Conservation (phyloP, 352 stramenopile species). For the Phytophthora crassamura region DNA sequence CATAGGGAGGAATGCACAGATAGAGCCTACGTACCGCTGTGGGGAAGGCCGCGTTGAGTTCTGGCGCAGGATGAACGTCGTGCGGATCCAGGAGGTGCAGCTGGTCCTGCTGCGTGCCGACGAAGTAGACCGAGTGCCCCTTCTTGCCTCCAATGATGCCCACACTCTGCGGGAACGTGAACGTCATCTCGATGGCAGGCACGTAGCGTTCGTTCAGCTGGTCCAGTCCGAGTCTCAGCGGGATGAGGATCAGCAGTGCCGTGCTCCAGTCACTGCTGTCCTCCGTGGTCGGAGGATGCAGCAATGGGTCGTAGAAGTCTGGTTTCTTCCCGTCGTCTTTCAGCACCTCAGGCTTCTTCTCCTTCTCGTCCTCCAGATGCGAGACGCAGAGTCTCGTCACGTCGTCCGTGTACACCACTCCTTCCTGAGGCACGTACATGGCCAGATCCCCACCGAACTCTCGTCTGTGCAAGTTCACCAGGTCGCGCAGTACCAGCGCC, state of each 20-base stretch:
- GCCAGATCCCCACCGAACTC: conserved; percentile 53
- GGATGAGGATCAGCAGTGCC: conserved; percentile 92
- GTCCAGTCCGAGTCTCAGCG: conserved; percentile 92
- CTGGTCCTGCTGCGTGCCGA: conserved; percentile 86
- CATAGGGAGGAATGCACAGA: background rate
- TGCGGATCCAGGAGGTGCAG: conserved; percentile 89
- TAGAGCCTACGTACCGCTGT: conserved; percentile 54
- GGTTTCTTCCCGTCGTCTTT: conserved; percentile 1
- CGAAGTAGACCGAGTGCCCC: conserved; percentile 96
- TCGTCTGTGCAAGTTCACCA: conserved; percentile 75
- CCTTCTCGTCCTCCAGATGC: conserved; percentile 44
- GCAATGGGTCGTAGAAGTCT: conserved; percentile 86
- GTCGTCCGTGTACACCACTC: conserved; percentile 84
- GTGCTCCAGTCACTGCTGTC: conserved; percentile 79
- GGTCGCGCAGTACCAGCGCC: conserved; percentile 87
- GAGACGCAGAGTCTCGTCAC: conserved; percentile 77
- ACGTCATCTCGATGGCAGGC: conserved; percentile 72
- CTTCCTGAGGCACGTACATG: conserved; percentile 88
- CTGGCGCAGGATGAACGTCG: conserved; percentile 66
- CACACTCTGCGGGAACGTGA: conserved; percentile 93
- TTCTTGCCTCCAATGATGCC: conserved; percentile 96
- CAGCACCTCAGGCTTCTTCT: conserved; percentile 9
- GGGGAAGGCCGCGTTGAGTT: conserved; percentile 75
- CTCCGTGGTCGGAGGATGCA: conserved; percentile 68
- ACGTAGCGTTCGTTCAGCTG: conserved; percentile 87